Conservation (phyloP, 257 asterid genomes). For the Paulownia fortunei region DNA sequence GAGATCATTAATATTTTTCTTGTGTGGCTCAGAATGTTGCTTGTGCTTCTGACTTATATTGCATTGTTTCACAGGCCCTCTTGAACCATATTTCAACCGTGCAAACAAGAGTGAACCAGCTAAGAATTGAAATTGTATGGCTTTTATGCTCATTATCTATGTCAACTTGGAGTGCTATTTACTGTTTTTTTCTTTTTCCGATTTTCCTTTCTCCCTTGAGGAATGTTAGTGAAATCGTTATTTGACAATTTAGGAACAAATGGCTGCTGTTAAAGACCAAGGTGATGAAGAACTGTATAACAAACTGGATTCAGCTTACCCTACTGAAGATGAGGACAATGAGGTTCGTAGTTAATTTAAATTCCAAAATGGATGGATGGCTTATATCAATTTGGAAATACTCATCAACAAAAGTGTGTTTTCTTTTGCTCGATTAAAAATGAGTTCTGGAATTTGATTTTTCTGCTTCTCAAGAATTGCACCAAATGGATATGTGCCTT, state of each 20-base stretch:
- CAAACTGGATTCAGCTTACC: conserved; percentile 68
- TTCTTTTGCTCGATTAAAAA: not conserved
- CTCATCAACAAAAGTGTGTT: not conserved
- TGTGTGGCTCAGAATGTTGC: not conserved
- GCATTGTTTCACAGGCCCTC: conserved; percentile 63
- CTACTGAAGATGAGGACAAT: conserved; percentile 75
- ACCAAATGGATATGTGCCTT: not conserved
- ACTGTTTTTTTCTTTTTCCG: not conserved
- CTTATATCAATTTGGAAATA: not conserved
- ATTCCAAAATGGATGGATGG: not conserved
- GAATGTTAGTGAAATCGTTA: not conserved
- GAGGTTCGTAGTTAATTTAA: conserved; percentile 57
- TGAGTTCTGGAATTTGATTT: not conserved
- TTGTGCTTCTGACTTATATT: conserved; percentile 24
- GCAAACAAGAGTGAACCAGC: conserved; percentile 61
- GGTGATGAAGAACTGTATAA: conserved; percentile 73
- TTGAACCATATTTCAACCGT: conserved; percentile 62
- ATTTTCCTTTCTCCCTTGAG: not conserved
- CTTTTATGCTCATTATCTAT: conserved; percentile 24
- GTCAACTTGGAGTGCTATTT: not conserved
- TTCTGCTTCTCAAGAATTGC: not conserved
- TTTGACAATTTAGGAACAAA: conserved; percentile 60
- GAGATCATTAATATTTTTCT: not conserved
- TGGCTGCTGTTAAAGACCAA: conserved; percentile 62
- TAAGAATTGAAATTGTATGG: conserved; percentile 75